Conservation (phyloP, 202 grass and related monocot species). For the Panicum virgatum region DNA sequence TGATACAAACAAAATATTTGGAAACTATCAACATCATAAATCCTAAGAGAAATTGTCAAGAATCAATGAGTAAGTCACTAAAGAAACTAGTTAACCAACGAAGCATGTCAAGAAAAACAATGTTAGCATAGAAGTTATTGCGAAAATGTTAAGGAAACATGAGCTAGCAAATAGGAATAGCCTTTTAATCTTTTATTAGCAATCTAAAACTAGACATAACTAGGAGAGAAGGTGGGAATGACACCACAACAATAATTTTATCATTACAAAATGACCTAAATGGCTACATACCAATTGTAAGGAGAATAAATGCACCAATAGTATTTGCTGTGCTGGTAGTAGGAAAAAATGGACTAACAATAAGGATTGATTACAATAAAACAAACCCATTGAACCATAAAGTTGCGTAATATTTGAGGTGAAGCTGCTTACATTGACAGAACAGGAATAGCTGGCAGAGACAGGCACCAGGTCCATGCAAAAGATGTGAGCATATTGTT, state of each 20-base stretch:
- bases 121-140: not conserved
- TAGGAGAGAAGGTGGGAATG: not conserved
- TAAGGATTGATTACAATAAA: not conserved
- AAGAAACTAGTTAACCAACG: slow-evolving; percentile 15
- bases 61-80: not conserved
- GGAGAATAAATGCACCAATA: not conserved
- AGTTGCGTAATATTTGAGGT: slow-evolving; percentile 21
- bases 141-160: not conserved
- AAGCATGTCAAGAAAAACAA: slow-evolving; percentile 4
- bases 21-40: not conserved
- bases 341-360: not conserved
- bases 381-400: slow-evolving; percentile 6
- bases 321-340: not conserved
- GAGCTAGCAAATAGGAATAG: not conserved
- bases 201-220: slow-evolving; percentile 6
- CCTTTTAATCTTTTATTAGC: not conserved
- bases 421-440: slow-evolving; percentile 88
- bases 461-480: slow-evolving; percentile 54
- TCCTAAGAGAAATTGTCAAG: not conserved
- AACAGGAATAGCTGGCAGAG: slow-evolving; percentile 93
- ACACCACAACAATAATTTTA: not conserved
- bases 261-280: not conserved
- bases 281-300: not conserved
- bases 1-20: not conserved
- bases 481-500: slow-evolving; percentile 39